Evolutionary conservation across 1,139 yeast species (phyloP).

Genomic region (Hanseniaspora gamundiae): DNA sequence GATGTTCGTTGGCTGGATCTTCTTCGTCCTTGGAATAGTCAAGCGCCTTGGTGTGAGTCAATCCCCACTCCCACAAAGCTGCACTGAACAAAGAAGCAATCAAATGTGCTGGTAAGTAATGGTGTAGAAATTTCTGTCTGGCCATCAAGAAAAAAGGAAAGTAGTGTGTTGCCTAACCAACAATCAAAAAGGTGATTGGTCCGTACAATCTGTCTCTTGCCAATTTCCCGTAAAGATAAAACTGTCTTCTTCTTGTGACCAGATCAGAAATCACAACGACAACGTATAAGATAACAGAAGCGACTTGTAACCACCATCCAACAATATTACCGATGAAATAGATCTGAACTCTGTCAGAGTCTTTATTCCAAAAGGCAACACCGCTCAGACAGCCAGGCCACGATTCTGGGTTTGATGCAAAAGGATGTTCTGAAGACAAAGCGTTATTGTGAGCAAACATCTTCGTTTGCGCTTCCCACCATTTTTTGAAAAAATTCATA

Average conservation of each 20-base stretch:
- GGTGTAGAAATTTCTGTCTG: slow-evolving; percentile 90
- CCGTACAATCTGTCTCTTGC: slow-evolving; percentile 69
- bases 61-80: slow-evolving; percentile 65
- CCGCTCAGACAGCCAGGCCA: slow-evolving; percentile 95
- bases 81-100: slow-evolving; percentile 79
- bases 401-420: slow-evolving; percentile 81
- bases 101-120: slow-evolving; percentile 91
- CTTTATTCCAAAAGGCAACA: slow-evolving; percentile 91
- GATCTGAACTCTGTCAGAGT: slow-evolving; percentile 54
- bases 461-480: slow-evolving; percentile 74
- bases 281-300: slow-evolving; percentile 51
- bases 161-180: slow-evolving; percentile 84
- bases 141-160: slow-evolving; percentile 86
- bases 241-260: slow-evolving; percentile 61
- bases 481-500: slow-evolving; percentile 69
- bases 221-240: slow-evolving; percentile 40
- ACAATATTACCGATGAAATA: slow-evolving; percentile 81
- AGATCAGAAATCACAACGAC: slow-evolving; percentile 65
- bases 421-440: slow-evolving; percentile 82
- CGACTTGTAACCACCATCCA: slow-evolving; percentile 85
- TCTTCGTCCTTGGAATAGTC: slow-evolving; percentile 22
- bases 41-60: slow-evolving; percentile 44
- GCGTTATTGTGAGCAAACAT: slow-evolving; percentile 93
- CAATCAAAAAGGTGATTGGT: slow-evolving; percentile 71
- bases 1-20: slow-evolving; percentile 16